Conservation (phyloP, 2,329 filamentous ascomycete species). For the Colletotrichum coccodes region DNA sequence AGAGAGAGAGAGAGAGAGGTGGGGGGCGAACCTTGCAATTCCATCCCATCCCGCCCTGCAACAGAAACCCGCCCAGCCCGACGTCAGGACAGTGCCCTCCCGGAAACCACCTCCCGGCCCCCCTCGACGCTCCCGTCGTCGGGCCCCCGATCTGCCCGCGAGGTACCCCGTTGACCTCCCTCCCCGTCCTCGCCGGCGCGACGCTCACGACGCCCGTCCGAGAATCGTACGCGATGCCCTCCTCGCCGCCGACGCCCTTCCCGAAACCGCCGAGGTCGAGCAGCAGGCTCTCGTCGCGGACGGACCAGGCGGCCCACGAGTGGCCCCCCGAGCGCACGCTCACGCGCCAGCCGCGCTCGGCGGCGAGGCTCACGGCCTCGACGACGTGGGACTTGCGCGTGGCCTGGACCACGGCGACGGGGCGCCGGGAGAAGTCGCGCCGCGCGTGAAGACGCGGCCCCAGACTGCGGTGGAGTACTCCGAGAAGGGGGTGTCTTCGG, state of each 20-base stretch:
- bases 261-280: slow-evolving; percentile 43
- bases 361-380: slow-evolving; percentile 51
- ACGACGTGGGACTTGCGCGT: slow-evolving; percentile 47
- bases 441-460: slow-evolving; percentile 53
- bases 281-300: slow-evolving; percentile 56
- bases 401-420: slow-evolving; percentile 53
- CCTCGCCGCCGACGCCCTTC: slow-evolving; percentile 34
- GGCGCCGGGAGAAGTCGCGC: slow-evolving; percentile 46
- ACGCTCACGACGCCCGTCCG: slow-evolving; percentile 49
- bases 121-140: slow-evolving; percentile 15
- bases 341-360: slow-evolving; percentile 43
- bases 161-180: slow-evolving; percentile 52
- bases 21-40: slow-evolving; percentile 56
- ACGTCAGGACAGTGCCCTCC: slow-evolving; percentile 68
- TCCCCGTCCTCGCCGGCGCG: slow-evolving; percentile 59
- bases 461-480: slow-evolving; percentile 40
- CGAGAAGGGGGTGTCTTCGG: slow-evolving; percentile 36
- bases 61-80: slow-evolving; percentile 63
- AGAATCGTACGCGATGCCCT: slow-evolving; percentile 49
- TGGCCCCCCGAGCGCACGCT: slow-evolving; percentile 61
- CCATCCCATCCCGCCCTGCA: slow-evolving; percentile 69
- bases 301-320: slow-evolving; percentile 59
- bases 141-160: slow-evolving; percentile 33
- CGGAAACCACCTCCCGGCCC: slow-evolving; percentile 55
- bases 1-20: neutral